A percentile compares a stretch with the other conserved stretches of the same genome.
These are phyloP conservation scores for Chlorella variabilis DNA, from an alignment of 163 green algal species.

Conservation along the genomic window DNA sequence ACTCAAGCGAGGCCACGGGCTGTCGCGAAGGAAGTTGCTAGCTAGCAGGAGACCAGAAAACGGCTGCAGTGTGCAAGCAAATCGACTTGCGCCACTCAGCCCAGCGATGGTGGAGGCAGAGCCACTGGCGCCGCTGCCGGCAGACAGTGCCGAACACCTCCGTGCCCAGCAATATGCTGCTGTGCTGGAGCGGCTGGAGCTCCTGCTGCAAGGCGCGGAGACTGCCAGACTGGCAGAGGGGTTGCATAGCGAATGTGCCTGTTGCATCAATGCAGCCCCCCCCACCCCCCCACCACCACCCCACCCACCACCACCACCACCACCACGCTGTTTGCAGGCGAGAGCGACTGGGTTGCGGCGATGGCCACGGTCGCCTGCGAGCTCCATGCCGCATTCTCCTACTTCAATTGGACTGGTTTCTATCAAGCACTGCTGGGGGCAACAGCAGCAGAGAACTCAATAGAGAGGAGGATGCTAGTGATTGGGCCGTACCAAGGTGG, in stretches of 20 bases:
- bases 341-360: constrained; percentile 59
- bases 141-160: not conserved
- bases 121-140: constrained; percentile 18
- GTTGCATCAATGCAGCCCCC: not conserved
- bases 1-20: too few relatives aligned
- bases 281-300: not conserved
- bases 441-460: not conserved
- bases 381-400: constrained; percentile 66
- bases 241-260: not conserved
- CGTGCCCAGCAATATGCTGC: constrained; percentile 18
- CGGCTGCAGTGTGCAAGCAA: too few relatives aligned
- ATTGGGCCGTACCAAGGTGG: constrained; percentile 72
- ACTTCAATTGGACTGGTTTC: constrained; percentile 68
- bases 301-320: too few relatives aligned
- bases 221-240: too few relatives aligned
- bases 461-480: constrained; percentile 41
- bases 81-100: too few relatives aligned
- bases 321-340: constrained; percentile 43
- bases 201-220: constrained; percentile 31
- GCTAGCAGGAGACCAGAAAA: too few relatives aligned
- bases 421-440: constrained; percentile 26
- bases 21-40: too few relatives aligned
- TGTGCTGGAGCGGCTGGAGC: constrained; percentile 13
- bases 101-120: constrained; percentile 9
- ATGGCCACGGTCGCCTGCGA: constrained; percentile 65